Base-by-base conservation (phyloP, 129 eudicot species). In the Sambucus nigra region DNA sequence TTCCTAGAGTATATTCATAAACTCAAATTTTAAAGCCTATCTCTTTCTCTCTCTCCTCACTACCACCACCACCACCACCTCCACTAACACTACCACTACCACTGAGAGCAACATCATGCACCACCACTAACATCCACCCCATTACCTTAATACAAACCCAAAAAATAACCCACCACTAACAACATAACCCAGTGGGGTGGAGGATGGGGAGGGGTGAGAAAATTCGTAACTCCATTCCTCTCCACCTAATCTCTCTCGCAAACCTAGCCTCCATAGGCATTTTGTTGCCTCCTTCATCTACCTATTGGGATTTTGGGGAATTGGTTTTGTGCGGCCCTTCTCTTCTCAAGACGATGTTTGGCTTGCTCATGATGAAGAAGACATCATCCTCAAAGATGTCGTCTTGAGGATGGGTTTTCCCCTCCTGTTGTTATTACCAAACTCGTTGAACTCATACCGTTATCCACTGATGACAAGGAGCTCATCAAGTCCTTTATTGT, bases 121-220 rank as follows among this genome's bases (percentile, higher is more conserved):
- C n/a, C n/a, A n/a, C n/a, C n/a, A n/a, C n/a, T n/a, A n/a, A n/a
- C n/a, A n/a, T n/a, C n/a, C n/a, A n/a, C n/a, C n/a, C n/a, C n/a
- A n/a, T n/a, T n/a, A n/a, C n/a, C n/a, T n/a, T n/a, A n/a, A n/a
- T n/a, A n/a, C n/a, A n/a, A n/a, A n/a, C n/a, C n/a, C n/a, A n/a
- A n/a, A n/a, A n/a, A n/a, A n/a, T n/a, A n/a, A n/a, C n/a, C n/a
- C n/a, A n/a, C n/a, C n/a, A n/a, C n/a, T n/a, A n/a, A n/a, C n/a
- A n/a, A n/a, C n/a, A n/a, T n/a, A n/a, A n/a, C n/a, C n/a, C n/a
- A n/a, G n/a, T n/a, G n/a, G n/a, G n/a, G n/a, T n/a, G n/a, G n/a
- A n/a, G n/a, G n/a, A n/a, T n/a, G n/a, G n/a, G 87, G n/a, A 74
- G 87, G 87, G 68, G 87, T 18, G 87, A 79, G 45, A 79, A 79